Conservation (phyloP, 129 eudicot species). For the Arctium lappa region DNA sequence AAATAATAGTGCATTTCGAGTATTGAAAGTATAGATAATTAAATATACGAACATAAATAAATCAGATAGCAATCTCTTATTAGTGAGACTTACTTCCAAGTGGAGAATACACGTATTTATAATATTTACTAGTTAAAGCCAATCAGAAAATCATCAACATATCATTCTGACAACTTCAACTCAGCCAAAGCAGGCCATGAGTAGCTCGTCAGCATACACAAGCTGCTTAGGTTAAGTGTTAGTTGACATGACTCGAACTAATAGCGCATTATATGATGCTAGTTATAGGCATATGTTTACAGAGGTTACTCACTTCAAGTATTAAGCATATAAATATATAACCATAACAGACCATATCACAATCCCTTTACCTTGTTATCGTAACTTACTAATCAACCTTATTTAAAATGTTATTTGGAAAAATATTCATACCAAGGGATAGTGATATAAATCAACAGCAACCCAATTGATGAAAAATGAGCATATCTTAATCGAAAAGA, state of each 20-base stretch:
- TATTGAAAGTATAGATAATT: too few relatives aligned
- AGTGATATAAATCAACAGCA: neutral
- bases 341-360: too few relatives aligned
- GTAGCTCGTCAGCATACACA: neutral
- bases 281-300: neutral
- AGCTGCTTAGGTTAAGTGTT: neutral
- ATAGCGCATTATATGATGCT: neutral
- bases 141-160: too few relatives aligned
- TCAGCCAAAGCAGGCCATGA: neutral
- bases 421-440: neutral
- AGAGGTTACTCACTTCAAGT: too few relatives aligned
- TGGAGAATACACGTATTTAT: too few relatives aligned
- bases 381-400: neutral
- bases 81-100: too few relatives aligned
- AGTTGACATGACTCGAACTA: neutral
- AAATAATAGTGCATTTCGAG: neutral
- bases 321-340: too few relatives aligned
- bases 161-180: neutral
- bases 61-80: too few relatives aligned
- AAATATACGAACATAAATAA: too few relatives aligned
- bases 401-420: neutral
- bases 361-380: too few relatives aligned
- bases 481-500: neutral
- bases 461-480: neutral
- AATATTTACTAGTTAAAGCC: too few relatives aligned